Evolutionary conservation across 345 rosid species (phyloP).

Genomic region (Populus davidiana): DNA sequence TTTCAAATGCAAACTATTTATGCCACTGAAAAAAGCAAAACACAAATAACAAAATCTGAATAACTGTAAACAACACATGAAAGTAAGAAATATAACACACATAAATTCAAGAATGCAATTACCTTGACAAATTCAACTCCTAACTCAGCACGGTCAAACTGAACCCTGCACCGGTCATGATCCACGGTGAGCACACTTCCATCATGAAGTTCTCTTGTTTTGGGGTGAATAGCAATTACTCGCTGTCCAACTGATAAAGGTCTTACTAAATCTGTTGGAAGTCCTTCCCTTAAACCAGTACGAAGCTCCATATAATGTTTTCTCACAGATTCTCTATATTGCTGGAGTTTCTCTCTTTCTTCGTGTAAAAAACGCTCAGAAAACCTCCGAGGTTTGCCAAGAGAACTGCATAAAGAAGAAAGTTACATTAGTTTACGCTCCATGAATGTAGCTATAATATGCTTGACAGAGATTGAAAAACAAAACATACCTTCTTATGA

Average conservation of each 20-base stretch:
- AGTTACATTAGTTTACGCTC: background rate
- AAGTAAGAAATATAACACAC: background rate
- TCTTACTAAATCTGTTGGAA: slow-evolving; percentile 38
- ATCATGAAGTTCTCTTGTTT: slow-evolving; percentile 28
- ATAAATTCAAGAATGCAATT: background rate
- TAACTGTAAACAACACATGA: background rate
- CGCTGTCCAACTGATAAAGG: slow-evolving; percentile 32
- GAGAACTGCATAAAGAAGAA: slow-evolving; percentile 20
- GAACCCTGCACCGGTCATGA: slow-evolving; percentile 32
- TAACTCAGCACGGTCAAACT: slow-evolving; percentile 27
- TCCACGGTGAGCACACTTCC: slow-evolving; percentile 35
- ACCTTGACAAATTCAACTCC: slow-evolving; percentile 33
- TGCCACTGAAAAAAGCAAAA: background rate
- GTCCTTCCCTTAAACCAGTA: slow-evolving; percentile 27
- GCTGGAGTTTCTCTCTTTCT: slow-evolving; percentile 31
- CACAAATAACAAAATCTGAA: background rate
- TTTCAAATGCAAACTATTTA: background rate
- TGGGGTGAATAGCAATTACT: slow-evolving; percentile 31
- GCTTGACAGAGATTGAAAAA: background rate
- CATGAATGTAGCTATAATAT: background rate
- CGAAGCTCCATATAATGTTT: slow-evolving; percentile 29
- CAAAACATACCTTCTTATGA: slow-evolving; percentile 24
- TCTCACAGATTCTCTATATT: slow-evolving; percentile 34
- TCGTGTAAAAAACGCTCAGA: slow-evolving; percentile 27
- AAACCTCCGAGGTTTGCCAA: slow-evolving; percentile 35